phyloP scores from a whole-genome alignment of 257 asterid species.

The Solanum etuberosum region DNA sequence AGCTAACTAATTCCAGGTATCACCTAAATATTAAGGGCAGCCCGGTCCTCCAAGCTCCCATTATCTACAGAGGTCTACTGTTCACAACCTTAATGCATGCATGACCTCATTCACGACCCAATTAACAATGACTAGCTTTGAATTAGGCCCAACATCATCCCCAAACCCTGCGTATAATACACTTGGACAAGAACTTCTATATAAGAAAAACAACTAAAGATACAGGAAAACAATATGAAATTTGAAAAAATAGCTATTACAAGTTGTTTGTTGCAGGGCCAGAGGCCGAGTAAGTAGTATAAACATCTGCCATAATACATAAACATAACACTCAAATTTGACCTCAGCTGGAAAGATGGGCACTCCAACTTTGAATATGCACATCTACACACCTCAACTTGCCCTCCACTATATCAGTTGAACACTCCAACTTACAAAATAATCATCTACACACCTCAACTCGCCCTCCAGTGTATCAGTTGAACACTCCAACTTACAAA shows the following conservation, averaged over 20 bases:
- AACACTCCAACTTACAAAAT: too few relatives aligned
- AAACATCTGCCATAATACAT: background rate
- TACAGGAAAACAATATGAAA: background rate
- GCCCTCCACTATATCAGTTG: too few relatives aligned
- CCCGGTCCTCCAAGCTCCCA: background rate
- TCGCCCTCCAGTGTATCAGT: background rate
- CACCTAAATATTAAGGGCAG: background rate
- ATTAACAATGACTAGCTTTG: background rate
- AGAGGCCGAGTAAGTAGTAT: background rate
- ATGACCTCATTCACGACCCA: background rate
- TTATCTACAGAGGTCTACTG: background rate
- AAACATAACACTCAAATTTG: background rate
- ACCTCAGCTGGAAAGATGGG: background rate
- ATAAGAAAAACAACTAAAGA: background rate
- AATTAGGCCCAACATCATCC: background rate
- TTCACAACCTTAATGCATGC: background rate
- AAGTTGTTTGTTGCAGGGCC: background rate
- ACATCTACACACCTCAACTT: too few relatives aligned
- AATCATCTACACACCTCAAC: background rate
- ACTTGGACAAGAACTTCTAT: background rate
- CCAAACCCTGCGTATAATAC: background rate
- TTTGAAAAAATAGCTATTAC: background rate
- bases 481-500: background rate
- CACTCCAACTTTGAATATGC: background rate
- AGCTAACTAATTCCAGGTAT: background rate